A percentile compares a stretch with the other conserved stretches of the same genome.
Evolutionary conservation across 2,329 filamentous ascomycete species (phyloP).

Genomic region (Ramichloridium luteum): DNA sequence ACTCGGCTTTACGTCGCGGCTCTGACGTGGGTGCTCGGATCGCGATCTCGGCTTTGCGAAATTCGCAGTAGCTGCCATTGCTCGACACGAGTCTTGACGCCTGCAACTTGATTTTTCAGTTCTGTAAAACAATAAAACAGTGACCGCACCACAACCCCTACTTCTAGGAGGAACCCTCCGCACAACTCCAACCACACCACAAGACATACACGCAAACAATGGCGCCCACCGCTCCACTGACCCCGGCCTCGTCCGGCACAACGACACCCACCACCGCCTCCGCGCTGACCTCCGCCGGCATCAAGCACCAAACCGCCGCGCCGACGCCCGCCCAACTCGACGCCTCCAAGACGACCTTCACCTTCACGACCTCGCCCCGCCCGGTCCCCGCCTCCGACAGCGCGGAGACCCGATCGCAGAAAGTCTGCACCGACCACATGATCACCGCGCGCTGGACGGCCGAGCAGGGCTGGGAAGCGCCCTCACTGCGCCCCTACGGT

Average conservation of each 20-base stretch:
- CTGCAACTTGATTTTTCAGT: no score
- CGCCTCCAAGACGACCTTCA: conserved; percentile 31
- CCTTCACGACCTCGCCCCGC: conserved; percentile 30
- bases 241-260: conserved; percentile 25
- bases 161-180: no score
- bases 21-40: no score
- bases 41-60: no score
- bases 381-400: conserved; percentile 30
- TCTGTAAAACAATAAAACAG: no score
- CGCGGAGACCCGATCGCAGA: conserved; percentile 27
- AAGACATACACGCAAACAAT: no score
- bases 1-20: no score
- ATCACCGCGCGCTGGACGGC: conserved; percentile 58
- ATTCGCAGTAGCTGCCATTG: no score
- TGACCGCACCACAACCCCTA: no score
- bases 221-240: conserved; percentile 21
- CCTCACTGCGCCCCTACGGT: conserved; percentile 64
- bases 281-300: conserved; percentile 26
- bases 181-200: no score
- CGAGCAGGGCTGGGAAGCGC: conserved; percentile 56
- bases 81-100: no score
- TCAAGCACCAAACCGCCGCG: conserved; percentile 21
- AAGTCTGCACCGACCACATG: conserved; percentile 73
- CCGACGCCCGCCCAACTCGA: conserved; percentile 28
- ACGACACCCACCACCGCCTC: conserved; percentile 25